Evolutionary conservation across 2,329 filamentous ascomycete species (phyloP), one percentile per base, ranked within the genome.

Genomic region (Periconia digitata): DNA sequence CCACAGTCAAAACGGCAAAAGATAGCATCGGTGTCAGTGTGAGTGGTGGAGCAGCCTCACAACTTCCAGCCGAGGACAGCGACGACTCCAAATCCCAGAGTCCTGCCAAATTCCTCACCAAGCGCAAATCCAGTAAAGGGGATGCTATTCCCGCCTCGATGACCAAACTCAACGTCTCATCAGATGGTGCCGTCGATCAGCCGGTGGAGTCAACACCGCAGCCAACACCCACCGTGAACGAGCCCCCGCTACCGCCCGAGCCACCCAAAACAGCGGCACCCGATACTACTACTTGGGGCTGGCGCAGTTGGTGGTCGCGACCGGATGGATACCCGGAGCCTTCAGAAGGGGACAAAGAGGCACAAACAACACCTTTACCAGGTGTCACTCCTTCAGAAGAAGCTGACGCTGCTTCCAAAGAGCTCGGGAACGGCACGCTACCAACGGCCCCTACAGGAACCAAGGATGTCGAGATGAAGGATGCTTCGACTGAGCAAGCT

Each of bases 221-320:
- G 23, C 40, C 49, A 39, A 13, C 47, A 13, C 51, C 56, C 6
- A 47, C n/a, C 2, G 27, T 58, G 4, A 55, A 62, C 35, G 70
- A 74, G 18, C 69, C 75, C 8, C 74, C 75, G 8, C 51, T 77
- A 34, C 75, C 76, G 12, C 75, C 76, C 15, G 70, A 74, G 48
- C 73, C 74, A 2, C 45, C 56, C 2, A 50, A 55, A 8, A 42
- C 43, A 36, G 37, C 50, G 37, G 49, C 55, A 13, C 53, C 55
- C 23, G 48, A 47, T 17, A 43, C 52, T 8, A 63, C 57, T 20
- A 59, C 63, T n/a, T 66, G 57, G 49, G 64, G 66, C 12, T 78
- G 76, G 76, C 72, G 72, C 34, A 73, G 74, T 18, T 79, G 76
- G 76, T 79, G 76, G 76, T 78, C 76, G 13, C 61, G 75, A 23